A percentile compares a stretch with the other conserved stretches of the same genome.
Evolutionary conservation across 2,329 filamentous ascomycete genomes (phyloP).

Genomic region (Alternaria brassicae): DNA sequence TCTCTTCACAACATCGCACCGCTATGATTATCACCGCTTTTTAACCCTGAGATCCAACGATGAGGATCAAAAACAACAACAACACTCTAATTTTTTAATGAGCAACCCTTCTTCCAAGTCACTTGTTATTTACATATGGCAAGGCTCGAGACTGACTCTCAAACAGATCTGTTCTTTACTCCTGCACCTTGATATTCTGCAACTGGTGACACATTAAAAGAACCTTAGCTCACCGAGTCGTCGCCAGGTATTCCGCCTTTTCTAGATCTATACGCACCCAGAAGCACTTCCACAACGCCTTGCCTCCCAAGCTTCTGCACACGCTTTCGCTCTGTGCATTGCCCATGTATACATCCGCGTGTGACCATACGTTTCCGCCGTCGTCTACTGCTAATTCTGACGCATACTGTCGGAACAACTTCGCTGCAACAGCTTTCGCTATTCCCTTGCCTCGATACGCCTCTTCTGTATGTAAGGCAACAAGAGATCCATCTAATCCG

Average conservation of each 20-base stretch:
- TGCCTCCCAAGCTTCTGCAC: conserved; percentile 67
- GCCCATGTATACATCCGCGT: conserved; percentile 68
- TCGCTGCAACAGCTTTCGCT: conserved; percentile 67
- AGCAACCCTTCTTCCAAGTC: conserved; percentile 41
- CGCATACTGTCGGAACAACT: conserved; percentile 60
- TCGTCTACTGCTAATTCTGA: conserved; percentile 41
- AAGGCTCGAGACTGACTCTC: conserved; percentile 27
- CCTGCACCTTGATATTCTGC: background rate
- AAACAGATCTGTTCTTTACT: conserved; percentile 22
- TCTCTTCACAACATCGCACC: conserved; percentile 14
- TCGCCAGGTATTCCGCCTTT: conserved; percentile 28
- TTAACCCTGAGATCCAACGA: conserved; percentile 67
- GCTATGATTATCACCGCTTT: conserved; percentile 67
- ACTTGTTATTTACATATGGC: background rate
- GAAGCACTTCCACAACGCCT: conserved; percentile 62
- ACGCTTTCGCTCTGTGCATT: conserved; percentile 69
- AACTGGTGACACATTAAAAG: conserved; percentile 2
- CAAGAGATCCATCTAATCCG: conserved; percentile 68
- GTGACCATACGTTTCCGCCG: conserved; percentile 59
- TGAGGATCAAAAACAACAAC: conserved; percentile 71
- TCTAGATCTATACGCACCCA: conserved; percentile 61
- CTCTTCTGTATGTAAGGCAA: conserved; percentile 66
- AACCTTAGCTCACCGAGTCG: conserved; percentile 3
- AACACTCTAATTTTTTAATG: conserved; percentile 76
- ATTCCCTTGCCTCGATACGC: conserved; percentile 67